Evolutionary conservation across 352 stramenopile species (phyloP), one percentile per base, ranked within the genome.

Genomic region (Sclerospora graminicola): DNA sequence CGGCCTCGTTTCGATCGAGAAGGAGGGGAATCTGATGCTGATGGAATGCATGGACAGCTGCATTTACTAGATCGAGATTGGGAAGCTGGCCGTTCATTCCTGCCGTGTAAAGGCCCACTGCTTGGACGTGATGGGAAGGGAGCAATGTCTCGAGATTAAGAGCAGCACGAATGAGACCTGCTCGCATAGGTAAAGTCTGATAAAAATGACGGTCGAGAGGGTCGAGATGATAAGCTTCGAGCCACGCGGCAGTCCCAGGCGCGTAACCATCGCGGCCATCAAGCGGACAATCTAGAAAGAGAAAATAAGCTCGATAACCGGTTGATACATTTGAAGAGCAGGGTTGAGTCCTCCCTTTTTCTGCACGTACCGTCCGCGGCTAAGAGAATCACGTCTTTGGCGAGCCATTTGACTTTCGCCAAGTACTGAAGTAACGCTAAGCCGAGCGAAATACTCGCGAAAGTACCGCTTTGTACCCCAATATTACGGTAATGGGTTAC

Each of bases 61-160:
- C 77, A 52, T 94, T 94, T 18, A 94, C 66, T 5, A 93, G 71
- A 57, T 94, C 82, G 18, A 93, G 48, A 18, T 94, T 94, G 4
- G 82, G 82, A 11, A 94, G 58, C 42, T 91, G 81, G 11, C 82
- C 82, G 48, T 94, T 93, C 51, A 71, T 78, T 0, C 82, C 79
- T 6, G 78, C 69, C 0, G 61, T 68, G 33, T 84, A 82, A 18
- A 92, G 60, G 11, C 70, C 76, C 5, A 88, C 51, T 0, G 56
- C 48, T 8, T 56, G 57, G 16, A 65, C 53, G 5, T 38, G 42
- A 10, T 30, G 49, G 24, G 63, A 52, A 19, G 66, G 19, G 0
- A 31, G 39, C 15, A 69, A 51, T 2, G 70, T 82, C 41, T 91
- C 79, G n/a, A 91, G 36, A 27, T 80, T 87, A 19, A 91, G 40